These are phyloP conservation scores for Castanea mollissima DNA, from an alignment of 306 rosid genomes.

Conservation along the genomic window DNA sequence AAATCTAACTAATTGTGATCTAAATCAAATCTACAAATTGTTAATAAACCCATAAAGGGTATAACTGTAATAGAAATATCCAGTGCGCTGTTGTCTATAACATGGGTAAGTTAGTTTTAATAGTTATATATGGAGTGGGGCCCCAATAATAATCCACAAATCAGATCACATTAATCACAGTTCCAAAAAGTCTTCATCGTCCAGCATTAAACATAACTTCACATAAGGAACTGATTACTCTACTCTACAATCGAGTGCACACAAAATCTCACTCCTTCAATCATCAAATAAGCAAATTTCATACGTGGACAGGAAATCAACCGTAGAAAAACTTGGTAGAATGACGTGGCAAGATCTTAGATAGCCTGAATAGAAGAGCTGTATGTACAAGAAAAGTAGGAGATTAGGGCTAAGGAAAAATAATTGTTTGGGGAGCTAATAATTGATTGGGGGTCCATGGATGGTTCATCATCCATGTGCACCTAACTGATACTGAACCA, in stretches of 20 bases:
- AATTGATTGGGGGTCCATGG: background rate
- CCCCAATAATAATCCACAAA: too few relatives aligned
- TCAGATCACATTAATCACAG: too few relatives aligned
- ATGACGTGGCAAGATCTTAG: conserved; percentile 15
- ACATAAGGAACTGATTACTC: background rate
- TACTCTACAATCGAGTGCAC: background rate
- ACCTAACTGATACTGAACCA: background rate
- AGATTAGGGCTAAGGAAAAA: background rate
- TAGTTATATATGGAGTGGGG: too few relatives aligned
- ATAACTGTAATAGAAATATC: too few relatives aligned
- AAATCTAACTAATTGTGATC: too few relatives aligned
- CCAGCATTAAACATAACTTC: background rate
- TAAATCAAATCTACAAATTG: too few relatives aligned
- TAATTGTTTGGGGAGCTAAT: background rate
- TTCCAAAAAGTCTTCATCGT: background rate
- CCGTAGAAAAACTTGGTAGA: rapidly evolving
- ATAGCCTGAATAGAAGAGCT: background rate
- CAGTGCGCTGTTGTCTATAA: too few relatives aligned
- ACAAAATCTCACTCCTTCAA: background rate
- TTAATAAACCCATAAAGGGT: too few relatives aligned
- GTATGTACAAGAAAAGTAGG: background rate
- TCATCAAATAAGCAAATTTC: background rate
- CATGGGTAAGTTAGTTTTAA: too few relatives aligned
- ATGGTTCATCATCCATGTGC: conserved; percentile 17
- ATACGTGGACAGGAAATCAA: background rate